phyloP scores from a whole-genome alignment of 192 early-diverging fungal genomes.

The Umbelopsis ramanniana region DNA sequence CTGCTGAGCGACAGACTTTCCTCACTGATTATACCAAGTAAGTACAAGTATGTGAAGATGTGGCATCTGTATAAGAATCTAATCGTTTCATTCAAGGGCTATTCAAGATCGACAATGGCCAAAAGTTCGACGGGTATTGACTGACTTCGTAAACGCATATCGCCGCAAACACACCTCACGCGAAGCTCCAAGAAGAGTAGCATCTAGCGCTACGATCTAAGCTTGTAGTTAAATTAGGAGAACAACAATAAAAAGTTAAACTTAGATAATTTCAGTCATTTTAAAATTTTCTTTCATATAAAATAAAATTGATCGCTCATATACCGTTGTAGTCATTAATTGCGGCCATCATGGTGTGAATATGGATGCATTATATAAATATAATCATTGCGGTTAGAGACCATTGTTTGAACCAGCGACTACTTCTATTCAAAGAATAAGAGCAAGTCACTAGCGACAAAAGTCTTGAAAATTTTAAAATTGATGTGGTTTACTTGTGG shows the following conservation, averaged over 20 bases:
- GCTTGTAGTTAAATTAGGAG: not conserved
- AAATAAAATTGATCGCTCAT: constrained; percentile 15
- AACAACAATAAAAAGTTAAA: not conserved
- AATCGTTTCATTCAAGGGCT: constrained; percentile 42
- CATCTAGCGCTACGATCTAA: not conserved
- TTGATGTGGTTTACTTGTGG: not conserved
- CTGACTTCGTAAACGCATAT: constrained; percentile 63
- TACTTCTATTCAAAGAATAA: not conserved
- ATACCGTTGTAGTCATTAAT: constrained; percentile 26
- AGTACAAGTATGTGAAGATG: constrained; percentile 25
- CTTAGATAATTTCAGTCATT: not conserved
- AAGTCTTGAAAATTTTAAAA: constrained; percentile 5
- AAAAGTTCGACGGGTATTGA: constrained; percentile 54
- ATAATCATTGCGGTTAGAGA: constrained; percentile 18
- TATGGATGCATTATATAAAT: constrained; percentile 15
- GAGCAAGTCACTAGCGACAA: not conserved
- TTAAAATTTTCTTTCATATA: not conserved
- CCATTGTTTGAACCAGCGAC: constrained; percentile 2
- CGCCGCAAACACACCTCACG: constrained; percentile 51
- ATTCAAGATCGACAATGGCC: constrained; percentile 53
- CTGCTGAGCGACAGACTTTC: constrained; percentile 55
- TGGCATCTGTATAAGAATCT: not conserved
- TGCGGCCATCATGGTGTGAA: constrained; percentile 16
- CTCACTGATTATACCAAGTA: constrained; percentile 58
- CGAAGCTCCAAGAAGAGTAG: not conserved